phyloP scores from a whole-genome alignment of 2,329 filamentous ascomycete genomes.

The Aspergillus sp. region DNA sequence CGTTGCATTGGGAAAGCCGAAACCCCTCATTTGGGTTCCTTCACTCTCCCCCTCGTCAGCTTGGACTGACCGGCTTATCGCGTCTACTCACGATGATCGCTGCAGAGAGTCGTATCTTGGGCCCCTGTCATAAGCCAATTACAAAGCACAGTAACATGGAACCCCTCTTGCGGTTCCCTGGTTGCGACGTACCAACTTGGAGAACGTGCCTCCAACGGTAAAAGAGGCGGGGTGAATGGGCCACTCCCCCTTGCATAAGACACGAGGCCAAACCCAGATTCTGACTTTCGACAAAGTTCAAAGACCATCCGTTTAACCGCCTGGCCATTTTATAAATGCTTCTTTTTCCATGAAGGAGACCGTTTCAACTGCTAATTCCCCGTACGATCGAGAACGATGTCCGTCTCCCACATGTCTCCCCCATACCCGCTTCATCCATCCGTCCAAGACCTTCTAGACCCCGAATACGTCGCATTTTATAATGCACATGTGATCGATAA shows the following conservation, averaged over 20 bases:
- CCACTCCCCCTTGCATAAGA: background rate
- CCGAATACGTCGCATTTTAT: slow-evolving; percentile 55
- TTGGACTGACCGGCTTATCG: background rate
- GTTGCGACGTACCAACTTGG: background rate
- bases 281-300: background rate
- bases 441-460: slow-evolving; percentile 46
- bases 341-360: background rate
- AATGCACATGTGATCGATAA: slow-evolving; percentile 52
- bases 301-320: background rate
- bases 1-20: background rate
- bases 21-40: slow-evolving; percentile 6
- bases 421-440: slow-evolving; percentile 53
- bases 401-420: slow-evolving; percentile 26
- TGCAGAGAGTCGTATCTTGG: background rate
- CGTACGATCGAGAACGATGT: slow-evolving; percentile 14
- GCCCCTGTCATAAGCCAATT: background rate
- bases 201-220: background rate
- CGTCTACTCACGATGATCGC: background rate
- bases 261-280: background rate
- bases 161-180: background rate
- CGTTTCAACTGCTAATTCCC: too few relatives aligned
- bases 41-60: background rate
- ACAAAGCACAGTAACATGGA: background rate
- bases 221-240: background rate
- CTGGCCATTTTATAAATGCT: background rate